Evolutionary conservation across 2,329 filamentous ascomycete species (phyloP), one percentile per base, ranked within the genome.

Genomic region (Fusarium coicis): DNA sequence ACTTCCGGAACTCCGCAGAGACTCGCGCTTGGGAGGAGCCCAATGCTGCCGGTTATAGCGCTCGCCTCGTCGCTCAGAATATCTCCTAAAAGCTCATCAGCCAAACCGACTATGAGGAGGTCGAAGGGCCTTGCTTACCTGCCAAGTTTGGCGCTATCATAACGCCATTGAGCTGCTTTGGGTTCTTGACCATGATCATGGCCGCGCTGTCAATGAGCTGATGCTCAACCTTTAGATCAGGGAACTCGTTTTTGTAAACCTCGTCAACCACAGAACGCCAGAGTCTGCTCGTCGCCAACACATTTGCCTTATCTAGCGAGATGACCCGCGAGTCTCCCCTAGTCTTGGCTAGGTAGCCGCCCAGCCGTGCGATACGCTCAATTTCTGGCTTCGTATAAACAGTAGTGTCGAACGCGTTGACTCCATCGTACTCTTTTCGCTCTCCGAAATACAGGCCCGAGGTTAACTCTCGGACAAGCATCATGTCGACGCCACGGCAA

Each of bases 111-210:
- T 26, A 21, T 18, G n/a, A 52, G 32, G n/a, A 37, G 32, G n/a
- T 11, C 49, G 12, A 52, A 18, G 11, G n/a, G 12, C 32, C 12
- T 53, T 36, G n/a, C 49, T 53, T 7, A 53, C 49, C 49, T 26
- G 49, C 49, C 76, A 98, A 82, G 83, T 98, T 99, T 86, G 92
- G 95, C 18, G 95, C 97, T 73, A 98, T 91, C 52, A 98, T 90
- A 40, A 98, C 91, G 60, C 96, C 96, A 81, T 98, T 98, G 59
- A 98, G 87, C 28, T 91, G 90, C 16, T 92, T 88, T 15, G 96
- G 96, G 84, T 95, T 96, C 91, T 97, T 98, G 80, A 98, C 90
- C 93, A 98, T 94, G 77, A 98, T 87, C 95, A 98, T 98, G 74
- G 96, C 96, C n/a, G 96, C 96, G 63, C 91, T 94, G 85, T 98